Evolutionary conservation across 2,329 filamentous ascomycete species (phyloP).

Genomic region (Neonectria sp.): DNA sequence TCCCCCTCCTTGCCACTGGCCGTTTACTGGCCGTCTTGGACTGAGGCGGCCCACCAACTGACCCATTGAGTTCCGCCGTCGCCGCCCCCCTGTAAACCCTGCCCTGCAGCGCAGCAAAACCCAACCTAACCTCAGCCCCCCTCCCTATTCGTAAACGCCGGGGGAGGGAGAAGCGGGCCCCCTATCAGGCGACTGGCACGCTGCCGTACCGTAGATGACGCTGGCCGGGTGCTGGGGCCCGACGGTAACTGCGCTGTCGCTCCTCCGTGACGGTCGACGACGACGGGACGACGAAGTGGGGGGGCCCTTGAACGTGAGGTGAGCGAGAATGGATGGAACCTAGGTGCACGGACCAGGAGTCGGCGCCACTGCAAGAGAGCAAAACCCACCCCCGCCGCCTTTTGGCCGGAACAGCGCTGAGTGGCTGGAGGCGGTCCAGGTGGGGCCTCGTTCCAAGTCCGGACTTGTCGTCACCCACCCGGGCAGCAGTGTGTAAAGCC

Average conservation of each 20-base stretch:
- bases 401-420: neutral
- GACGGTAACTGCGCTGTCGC: neutral
- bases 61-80: neutral
- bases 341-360: neutral
- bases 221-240: neutral
- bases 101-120: too few species aligned
- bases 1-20: neutral
- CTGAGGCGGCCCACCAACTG: neutral
- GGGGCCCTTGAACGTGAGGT: neutral
- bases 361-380: neutral
- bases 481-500: neutral
- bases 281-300: too few species aligned
- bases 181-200: neutral
- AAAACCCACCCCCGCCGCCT: neutral
- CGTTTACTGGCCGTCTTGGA: neutral
- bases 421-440: neutral
- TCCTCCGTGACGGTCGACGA: neutral
- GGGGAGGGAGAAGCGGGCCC: neutral
- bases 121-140: too few species aligned
- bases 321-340: neutral
- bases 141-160: too few species aligned
- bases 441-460: too few species aligned
- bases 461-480: neutral
- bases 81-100: neutral
- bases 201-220: neutral